These are phyloP conservation scores for Fusarium ambrosium DNA, from an alignment of 2,329 filamentous ascomycete genomes.

Conservation along the genomic window DNA sequence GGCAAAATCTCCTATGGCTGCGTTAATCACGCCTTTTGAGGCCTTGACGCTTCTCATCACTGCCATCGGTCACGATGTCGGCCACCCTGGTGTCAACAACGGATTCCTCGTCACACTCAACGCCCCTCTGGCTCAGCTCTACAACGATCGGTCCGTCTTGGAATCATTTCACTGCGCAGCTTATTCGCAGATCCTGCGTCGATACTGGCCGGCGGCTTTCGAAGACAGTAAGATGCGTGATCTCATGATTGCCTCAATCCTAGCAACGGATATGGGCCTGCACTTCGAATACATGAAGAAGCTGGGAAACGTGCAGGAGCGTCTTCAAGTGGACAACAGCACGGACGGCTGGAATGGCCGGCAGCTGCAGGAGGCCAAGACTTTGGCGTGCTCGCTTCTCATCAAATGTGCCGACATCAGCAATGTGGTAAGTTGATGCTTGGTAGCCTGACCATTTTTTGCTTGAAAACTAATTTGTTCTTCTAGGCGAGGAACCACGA, in stretches of 20 bases:
- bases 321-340: conserved; percentile 75
- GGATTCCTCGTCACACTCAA: conserved; percentile 94
- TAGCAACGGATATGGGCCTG: conserved; percentile 96
- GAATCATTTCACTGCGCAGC: conserved; percentile 98
- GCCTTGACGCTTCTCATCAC: conserved; percentile 90
- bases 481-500: conserved; percentile 84
- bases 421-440: conserved; percentile 81
- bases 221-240: conserved; percentile 84
- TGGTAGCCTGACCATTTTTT: background rate
- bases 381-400: conserved; percentile 87
- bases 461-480: conserved; percentile 41
- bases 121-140: conserved; percentile 91
- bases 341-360: conserved; percentile 83
- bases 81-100: conserved; percentile 98
- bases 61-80: conserved; percentile 98
- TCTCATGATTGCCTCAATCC: conserved; percentile 96
- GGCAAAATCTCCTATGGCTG: conserved; percentile 75
- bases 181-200: conserved; percentile 93
- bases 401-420: conserved; percentile 99
- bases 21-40: conserved; percentile 86
- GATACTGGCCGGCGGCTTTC: conserved; percentile 90
- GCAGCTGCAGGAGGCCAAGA: conserved; percentile 80
- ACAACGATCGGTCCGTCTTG: conserved; percentile 96
- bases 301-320: conserved; percentile 83
- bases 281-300: conserved; percentile 98